Conservation (phyloP, 2,329 filamentous ascomycete genomes). For the Phyllosticta capitalensis region DNA sequence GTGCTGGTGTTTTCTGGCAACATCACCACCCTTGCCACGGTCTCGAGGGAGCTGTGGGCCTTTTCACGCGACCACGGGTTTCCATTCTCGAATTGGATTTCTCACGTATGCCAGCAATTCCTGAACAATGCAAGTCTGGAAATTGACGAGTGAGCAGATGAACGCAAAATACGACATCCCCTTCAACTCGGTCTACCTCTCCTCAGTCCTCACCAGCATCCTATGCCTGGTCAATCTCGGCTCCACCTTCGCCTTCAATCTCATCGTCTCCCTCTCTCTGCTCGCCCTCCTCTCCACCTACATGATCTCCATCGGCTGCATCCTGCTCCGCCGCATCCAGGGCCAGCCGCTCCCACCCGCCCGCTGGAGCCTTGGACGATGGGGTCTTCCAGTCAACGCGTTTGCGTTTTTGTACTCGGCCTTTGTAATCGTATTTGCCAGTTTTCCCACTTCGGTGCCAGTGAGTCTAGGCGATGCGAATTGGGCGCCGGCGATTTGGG, state of each 20-base stretch:
- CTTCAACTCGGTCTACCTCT: constrained; percentile 12
- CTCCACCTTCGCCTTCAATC: constrained; percentile 33
- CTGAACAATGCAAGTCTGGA: not conserved
- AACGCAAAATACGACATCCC: constrained; percentile 12
- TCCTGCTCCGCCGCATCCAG: constrained; percentile 8
- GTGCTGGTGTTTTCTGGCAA: constrained; percentile 13
- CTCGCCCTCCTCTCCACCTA: constrained; percentile 12
- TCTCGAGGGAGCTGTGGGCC: constrained; percentile 14
- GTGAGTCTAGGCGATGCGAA: constrained; percentile 10
- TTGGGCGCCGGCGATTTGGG: constrained; percentile 13
- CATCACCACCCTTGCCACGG: constrained; percentile 14
- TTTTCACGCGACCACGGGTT: constrained; percentile 15
- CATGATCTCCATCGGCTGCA: constrained; percentile 13
- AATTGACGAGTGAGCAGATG: constrained; percentile 1
- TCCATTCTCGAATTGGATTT: constrained; percentile 12
- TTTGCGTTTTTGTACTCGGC: constrained; percentile 10
- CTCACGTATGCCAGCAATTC: constrained; percentile 1
- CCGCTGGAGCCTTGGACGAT: constrained; percentile 11
- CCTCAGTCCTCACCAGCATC: constrained; percentile 20
- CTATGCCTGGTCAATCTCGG: constrained; percentile 39
- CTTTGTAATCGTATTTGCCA: constrained; percentile 10
- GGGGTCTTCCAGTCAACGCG: constrained; percentile 11
- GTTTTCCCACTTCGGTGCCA: constrained; percentile 6
- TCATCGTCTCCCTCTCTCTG: constrained; percentile 14
- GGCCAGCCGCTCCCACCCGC: not conserved